phyloP scores from a whole-genome alignment of 164 flowering plant species.

The Macadamia tetraphylla region DNA sequence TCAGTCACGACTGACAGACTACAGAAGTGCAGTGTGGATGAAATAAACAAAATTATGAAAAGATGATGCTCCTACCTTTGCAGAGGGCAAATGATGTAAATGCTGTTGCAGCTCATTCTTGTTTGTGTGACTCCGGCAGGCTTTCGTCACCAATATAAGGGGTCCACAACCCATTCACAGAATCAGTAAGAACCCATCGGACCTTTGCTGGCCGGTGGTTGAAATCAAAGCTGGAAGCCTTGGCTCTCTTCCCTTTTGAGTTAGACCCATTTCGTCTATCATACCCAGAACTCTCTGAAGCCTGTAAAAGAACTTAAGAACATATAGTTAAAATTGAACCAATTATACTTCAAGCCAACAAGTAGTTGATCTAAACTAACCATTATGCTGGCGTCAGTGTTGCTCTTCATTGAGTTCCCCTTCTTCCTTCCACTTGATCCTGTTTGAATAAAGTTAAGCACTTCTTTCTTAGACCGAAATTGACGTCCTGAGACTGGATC shows the following conservation, averaged over 20 bases:
- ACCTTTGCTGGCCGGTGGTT: slow-evolving; percentile 24
- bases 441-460: slow-evolving; percentile 10
- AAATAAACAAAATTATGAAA: not conserved
- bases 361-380: slow-evolving; percentile 1
- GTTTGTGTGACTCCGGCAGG: slow-evolving; percentile 21
- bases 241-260: not conserved
- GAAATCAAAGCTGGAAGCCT: slow-evolving; percentile 25
- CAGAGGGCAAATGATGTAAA: slow-evolving; percentile 2
- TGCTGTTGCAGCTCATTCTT: slow-evolving; percentile 26
- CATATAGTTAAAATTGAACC: not conserved
- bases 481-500: slow-evolving; percentile 5
- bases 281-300: not conserved
- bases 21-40: not conserved
- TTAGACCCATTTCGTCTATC: not conserved
- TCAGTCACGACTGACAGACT: not conserved
- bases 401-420: not conserved
- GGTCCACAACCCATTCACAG: slow-evolving; percentile 26
- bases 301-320: slow-evolving; percentile 1
- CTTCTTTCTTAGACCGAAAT: slow-evolving; percentile 18
- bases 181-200: slow-evolving; percentile 28
- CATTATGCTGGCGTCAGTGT: not conserved
- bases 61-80: not conserved
- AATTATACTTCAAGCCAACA: not conserved
- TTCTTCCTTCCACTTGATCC: slow-evolving; percentile 7
- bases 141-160: slow-evolving; percentile 22